Conservation (phyloP, 352 stramenopile species). For the Phytophthora brassicae region DNA sequence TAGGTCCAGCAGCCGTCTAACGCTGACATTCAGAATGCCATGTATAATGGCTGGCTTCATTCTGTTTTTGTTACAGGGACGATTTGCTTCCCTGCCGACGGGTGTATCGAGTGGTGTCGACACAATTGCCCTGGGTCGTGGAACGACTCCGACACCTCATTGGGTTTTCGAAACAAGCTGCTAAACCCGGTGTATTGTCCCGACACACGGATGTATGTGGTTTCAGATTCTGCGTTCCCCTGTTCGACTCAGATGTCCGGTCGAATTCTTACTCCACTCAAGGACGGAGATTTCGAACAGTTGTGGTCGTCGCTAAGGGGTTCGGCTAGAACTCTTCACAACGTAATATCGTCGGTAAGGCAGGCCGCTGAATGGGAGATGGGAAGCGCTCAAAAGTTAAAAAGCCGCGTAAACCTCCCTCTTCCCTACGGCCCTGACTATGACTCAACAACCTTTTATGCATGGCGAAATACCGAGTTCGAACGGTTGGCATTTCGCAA, state of each 20-base stretch:
- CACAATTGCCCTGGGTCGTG: background rate
- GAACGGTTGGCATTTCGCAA: constrained; percentile 7
- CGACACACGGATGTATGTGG: background rate
- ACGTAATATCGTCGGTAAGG: constrained; percentile 3
- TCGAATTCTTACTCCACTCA: background rate
- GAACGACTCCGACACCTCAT: background rate
- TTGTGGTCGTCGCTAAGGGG: background rate
- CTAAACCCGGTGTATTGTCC: background rate
- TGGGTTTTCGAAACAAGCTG: background rate
- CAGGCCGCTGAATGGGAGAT: background rate
- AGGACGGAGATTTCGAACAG: background rate
- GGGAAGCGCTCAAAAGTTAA: background rate
- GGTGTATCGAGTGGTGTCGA: background rate
- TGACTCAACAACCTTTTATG: background rate
- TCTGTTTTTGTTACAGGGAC: background rate
- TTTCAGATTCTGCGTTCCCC: background rate
- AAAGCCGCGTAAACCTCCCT: background rate
- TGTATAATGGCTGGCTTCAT: background rate
- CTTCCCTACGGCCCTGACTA: background rate
- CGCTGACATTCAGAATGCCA: background rate
- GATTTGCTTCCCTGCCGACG: background rate
- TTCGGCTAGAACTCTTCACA: background rate
- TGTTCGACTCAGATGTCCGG: background rate
- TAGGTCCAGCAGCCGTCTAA: background rate
- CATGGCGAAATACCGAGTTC: constrained; percentile 4